Conservation (phyloP, 2,329 filamentous ascomycete species). For the Curvularia sp. region DNA sequence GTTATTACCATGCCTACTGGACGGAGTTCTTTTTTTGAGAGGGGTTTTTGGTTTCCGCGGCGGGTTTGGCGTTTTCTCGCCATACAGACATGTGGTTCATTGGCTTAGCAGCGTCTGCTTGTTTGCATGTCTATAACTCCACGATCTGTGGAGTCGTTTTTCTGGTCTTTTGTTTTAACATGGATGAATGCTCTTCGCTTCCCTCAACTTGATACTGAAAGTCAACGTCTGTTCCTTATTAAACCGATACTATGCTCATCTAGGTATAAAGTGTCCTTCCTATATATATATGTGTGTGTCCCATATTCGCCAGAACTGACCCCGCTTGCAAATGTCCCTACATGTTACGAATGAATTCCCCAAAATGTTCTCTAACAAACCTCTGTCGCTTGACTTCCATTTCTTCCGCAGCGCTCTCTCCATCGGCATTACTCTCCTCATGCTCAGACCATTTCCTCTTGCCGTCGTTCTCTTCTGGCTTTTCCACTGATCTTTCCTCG, state of each 20-base stretch:
- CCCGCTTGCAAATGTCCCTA: neutral
- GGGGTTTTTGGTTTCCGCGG: neutral
- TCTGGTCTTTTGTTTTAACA: neutral
- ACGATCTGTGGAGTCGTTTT: too few relatives aligned
- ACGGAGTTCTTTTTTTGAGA: neutral
- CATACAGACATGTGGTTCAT: neutral
- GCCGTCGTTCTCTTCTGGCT: slow-evolving; percentile 9
- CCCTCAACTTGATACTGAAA: too few relatives aligned
- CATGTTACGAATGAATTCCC: neutral
- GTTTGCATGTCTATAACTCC: neutral
- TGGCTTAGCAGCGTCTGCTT: neutral
- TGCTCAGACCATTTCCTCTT: slow-evolving; percentile 14
- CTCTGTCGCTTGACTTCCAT: slow-evolving; percentile 2
- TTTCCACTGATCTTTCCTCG: neutral
- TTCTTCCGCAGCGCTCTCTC: neutral
- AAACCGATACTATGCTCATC: neutral
- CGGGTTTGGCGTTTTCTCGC: neutral
- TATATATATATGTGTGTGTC: neutral
- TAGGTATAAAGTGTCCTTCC: neutral
- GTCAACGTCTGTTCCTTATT: neutral
- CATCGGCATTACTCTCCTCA: neutral
- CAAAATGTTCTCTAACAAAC: neutral
- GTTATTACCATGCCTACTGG: neutral
- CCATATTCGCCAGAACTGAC: neutral
- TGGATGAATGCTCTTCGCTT: neutral